A percentile compares a stretch with the other conserved stretches of the same genome.
Conservation (phyloP, 2,329 filamentous ascomycete genomes). For the Nemania diffusa region DNA sequence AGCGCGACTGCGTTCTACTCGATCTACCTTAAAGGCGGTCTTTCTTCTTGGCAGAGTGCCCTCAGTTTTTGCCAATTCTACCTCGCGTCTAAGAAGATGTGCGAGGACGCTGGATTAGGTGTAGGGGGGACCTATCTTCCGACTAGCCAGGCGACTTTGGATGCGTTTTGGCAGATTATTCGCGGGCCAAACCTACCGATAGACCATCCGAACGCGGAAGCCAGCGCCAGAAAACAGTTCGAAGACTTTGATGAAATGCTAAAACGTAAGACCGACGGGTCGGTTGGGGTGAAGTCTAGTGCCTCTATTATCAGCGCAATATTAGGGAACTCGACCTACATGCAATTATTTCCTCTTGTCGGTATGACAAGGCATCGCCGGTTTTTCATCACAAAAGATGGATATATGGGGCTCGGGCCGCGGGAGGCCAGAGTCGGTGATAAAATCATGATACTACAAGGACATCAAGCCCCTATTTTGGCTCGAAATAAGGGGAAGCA, state of each 20-base stretch:
- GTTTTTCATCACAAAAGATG: constrained; percentile 28
- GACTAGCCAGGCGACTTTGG: constrained; percentile 21
- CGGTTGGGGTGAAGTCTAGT: constrained; percentile 1
- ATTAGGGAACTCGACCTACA: constrained; percentile 8
- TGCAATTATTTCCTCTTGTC: constrained; percentile 23
- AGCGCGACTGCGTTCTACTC: not conserved
- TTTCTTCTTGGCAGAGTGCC: constrained; percentile 12
- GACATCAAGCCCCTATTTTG: constrained; percentile 29
- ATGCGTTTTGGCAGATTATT: constrained; percentile 30
- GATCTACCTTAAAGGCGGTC: constrained; percentile 12
- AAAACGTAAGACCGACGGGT: not conserved
- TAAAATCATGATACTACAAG: constrained; percentile 26
- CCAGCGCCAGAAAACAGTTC: constrained; percentile 19
- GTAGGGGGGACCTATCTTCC: constrained; percentile 18
- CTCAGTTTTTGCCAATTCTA: constrained; percentile 30
- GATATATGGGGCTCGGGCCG: constrained; percentile 34
- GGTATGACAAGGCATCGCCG: constrained; percentile 24
- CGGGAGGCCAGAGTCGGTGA: constrained; percentile 24
- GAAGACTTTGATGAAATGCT: constrained; percentile 24
- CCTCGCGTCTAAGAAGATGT: constrained; percentile 18
- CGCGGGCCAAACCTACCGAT: constrained; percentile 3
- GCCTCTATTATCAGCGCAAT: constrained; percentile 7
- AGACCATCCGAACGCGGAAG: constrained; percentile 16
- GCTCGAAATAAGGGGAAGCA: constrained; percentile 6
- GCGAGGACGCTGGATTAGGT: constrained; percentile 13